Base-by-base conservation (phyloP, 176 grass and related monocot species). In the Puccinellia tenuiflora region DNA sequence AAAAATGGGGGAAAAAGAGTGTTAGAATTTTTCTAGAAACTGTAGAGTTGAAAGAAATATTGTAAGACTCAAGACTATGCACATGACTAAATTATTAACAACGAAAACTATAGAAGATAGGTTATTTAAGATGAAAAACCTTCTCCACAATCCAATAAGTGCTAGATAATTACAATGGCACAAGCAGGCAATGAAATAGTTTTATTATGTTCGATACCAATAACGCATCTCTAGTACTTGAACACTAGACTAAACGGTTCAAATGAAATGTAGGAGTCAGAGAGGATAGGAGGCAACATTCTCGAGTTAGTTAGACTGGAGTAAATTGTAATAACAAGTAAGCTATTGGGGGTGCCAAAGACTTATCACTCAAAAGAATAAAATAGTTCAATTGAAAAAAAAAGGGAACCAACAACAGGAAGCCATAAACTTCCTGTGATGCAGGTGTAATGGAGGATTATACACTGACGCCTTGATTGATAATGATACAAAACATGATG, bases 1-100 rank as follows among this genome's bases (percentile, higher is more conserved):
- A 38, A 33, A 50, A 79, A 70, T 63, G 4, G 37, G 51, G 21
- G 77, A 69, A 78, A 24, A 75, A 83, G 17, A 67, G 2, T n/a
- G 68, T 82, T 67, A 85, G 56, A 79, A 51, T 9, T 46, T 38
- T n/a, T 16, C 31, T n/a, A 75, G 31, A 88, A 51, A 62, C 15
- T 55, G 6, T 7, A 28, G 1, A 31, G n/a, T 17, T 56, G 43
- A 18, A 26, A 28, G 16, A 7, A 51, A 50, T 31, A 74, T 4
- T 10, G 3, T 16, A 51, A 16, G 9, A 65, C 26, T 22, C 9
- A 29, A 42, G 33, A 77, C 34, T 12, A 78, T 43, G 76, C 15
- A 61, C 22, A 43, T 6, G 22, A 42, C 4, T 30, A 22, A n/a
- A 55, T 38, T 22, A 61, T 15, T 29, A 61, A 24, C 34, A 43